Percentiles rank a stretch among this genome's conserved stretches.
Conservation (phyloP, 345 rosid genomes). For the Aquilaria sinensis region DNA sequence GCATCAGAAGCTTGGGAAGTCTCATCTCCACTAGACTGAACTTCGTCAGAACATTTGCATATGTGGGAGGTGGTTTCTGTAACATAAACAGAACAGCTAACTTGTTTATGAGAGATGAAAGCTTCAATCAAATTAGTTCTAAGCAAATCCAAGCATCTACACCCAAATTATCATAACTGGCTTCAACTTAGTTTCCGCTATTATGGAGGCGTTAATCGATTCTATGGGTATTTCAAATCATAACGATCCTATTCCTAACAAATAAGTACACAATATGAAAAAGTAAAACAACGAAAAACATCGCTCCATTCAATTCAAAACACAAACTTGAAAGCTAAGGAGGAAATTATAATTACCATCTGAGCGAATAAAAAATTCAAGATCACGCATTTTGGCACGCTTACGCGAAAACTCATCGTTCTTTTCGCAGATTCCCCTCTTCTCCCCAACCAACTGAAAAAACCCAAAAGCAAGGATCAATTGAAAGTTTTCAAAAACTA, state of each 20-base stretch:
- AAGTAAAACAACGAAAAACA: background rate
- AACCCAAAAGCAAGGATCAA: conserved; percentile 1
- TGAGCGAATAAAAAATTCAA: conserved; percentile 17
- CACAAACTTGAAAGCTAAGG: background rate
- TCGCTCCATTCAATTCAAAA: no score
- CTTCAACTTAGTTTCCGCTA: background rate
- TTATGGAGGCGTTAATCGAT: background rate
- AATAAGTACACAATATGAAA: background rate
- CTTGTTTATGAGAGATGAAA: conserved; percentile 1
- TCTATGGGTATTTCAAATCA: background rate
- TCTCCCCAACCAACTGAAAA: conserved; percentile 27
- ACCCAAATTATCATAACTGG: background rate
- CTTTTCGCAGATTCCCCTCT: conserved; percentile 23
- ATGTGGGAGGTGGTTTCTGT: conserved; percentile 17
- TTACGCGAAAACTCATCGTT: conserved; percentile 17
- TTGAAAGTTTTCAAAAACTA: background rate
- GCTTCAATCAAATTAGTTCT: background rate
- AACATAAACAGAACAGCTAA: conserved; percentile 8
- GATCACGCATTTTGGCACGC: conserved; percentile 29
- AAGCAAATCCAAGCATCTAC: background rate
- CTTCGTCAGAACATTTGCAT: conserved; percentile 18
- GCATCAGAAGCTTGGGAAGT: conserved; percentile 28
- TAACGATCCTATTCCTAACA: background rate
- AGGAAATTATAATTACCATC: conserved; percentile 19
- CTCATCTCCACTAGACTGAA: conserved; percentile 24